Percentiles rank a stretch among this genome's conserved stretches.
Evolutionary conservation across 2,329 filamentous ascomycete species (phyloP).

Genomic region (Thermothelomyces thermophilus): DNA sequence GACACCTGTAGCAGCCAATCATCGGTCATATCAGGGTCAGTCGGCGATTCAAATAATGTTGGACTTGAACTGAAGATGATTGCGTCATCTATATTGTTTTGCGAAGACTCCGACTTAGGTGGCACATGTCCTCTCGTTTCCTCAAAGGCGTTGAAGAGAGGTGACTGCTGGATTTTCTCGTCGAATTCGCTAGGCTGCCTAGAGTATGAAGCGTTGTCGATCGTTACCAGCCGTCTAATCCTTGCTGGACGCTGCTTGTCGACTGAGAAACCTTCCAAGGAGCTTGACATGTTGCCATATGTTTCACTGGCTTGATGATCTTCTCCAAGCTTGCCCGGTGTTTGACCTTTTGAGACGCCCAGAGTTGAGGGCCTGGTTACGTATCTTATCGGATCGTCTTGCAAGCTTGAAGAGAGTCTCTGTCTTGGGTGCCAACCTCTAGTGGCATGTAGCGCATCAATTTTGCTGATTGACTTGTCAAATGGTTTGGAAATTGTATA

Average conservation of each 20-base stretch:
- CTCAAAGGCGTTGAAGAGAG: background rate
- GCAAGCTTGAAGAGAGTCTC: background rate
- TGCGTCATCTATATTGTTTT: too few species aligned
- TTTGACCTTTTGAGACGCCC: background rate
- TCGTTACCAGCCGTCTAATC: background rate
- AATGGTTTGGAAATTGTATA: conserved; percentile 18
- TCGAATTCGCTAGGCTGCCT: background rate
- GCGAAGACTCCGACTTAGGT: too few species aligned
- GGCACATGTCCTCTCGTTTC: background rate
- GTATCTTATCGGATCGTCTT: background rate
- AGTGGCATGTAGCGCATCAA: conserved; percentile 4
- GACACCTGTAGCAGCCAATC: conserved; percentile 7
- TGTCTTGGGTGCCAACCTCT: background rate
- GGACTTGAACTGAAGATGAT: conserved; percentile 3
- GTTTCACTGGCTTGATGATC: too few species aligned
- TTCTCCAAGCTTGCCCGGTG: too few species aligned
- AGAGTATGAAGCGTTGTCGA: background rate
- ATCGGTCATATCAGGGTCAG: background rate
- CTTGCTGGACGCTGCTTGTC: background rate
- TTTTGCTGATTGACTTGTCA: conserved; percentile 12
- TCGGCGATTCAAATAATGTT: background rate
- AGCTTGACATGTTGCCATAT: background rate
- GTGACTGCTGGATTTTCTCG: background rate
- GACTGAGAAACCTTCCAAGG: background rate
- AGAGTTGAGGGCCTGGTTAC: background rate